Evolutionary conservation across 345 rosid species (phyloP).

Genomic region (Bretschneidera sinensis): DNA sequence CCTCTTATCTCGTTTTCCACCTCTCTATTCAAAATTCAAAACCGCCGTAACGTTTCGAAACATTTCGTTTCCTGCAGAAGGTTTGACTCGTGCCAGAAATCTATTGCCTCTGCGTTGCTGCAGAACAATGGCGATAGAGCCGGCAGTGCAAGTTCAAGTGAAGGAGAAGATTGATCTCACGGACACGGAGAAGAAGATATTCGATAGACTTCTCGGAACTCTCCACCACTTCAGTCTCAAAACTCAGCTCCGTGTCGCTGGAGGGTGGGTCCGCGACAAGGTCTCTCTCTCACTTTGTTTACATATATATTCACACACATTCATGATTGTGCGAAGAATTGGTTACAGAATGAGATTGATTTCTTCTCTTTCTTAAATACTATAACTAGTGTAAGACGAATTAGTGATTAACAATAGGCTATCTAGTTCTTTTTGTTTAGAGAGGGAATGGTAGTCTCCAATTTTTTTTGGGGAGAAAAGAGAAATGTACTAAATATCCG

Average conservation of each 20-base stretch:
- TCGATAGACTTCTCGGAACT: constrained; percentile 63
- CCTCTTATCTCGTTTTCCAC: constrained; percentile 17
- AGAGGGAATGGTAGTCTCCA: no score
- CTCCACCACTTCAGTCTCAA: constrained; percentile 56
- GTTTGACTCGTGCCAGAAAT: not conserved
- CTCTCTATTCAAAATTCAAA: constrained; percentile 1
- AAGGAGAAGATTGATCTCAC: constrained; percentile 59
- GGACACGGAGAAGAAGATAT: constrained; percentile 59
- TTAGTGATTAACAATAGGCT: no score
- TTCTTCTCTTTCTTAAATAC: no score
- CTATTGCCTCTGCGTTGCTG: constrained; percentile 14
- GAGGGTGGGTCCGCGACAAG: constrained; percentile 99
- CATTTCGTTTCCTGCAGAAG: constrained; percentile 2
- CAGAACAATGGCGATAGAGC: constrained; percentile 30
- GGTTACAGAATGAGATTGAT: no score
- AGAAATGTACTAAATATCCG: no score
- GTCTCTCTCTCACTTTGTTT: constrained; percentile 19
- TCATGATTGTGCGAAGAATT: no score
- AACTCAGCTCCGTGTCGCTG: constrained; percentile 90
- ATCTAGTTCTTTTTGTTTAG: no score
- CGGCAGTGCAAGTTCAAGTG: constrained; percentile 26
- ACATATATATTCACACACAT: no score
- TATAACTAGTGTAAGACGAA: no score
- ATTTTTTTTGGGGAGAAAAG: no score
- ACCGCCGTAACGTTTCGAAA: constrained; percentile 17